Base-by-base conservation (phyloP, 345 rosid genomes). In the Anastatica hierochuntica region DNA sequence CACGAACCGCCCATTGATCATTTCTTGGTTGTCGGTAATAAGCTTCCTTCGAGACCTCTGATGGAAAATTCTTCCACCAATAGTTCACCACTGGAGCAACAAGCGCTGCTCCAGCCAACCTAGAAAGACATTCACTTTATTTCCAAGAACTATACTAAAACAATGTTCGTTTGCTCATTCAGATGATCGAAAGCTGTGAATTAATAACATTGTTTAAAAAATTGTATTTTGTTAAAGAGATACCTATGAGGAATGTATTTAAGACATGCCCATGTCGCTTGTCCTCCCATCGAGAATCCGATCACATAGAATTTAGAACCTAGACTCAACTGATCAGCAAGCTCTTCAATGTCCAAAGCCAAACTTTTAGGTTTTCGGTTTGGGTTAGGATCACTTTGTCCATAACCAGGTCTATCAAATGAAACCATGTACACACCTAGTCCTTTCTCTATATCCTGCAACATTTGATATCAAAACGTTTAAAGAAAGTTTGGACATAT, bases 161-260 rank as follows among this genome's bases (percentile, higher is more conserved):
- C n/a, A n/a, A n/a, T n/a, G n/a, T n/a, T n/a, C n/a, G n/a, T n/a
- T n/a, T n/a, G n/a, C n/a, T n/a, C n/a, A n/a, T n/a, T n/a, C n/a
- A n/a, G n/a, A n/a, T n/a, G n/a, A n/a, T n/a, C n/a, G n/a, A n/a
- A n/a, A n/a, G n/a, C n/a, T n/a, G n/a, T n/a, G n/a, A n/a, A n/a
- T n/a, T n/a, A n/a, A n/a, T n/a, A n/a, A 21, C 24, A 21, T 21
- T 21, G 24, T 21, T 21, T n/a, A n/a, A n/a, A n/a, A n/a, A n/a
- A n/a, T n/a, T n/a, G n/a, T n/a, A n/a, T n/a, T n/a, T n/a, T n/a
- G n/a, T n/a, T n/a, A n/a, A n/a, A 10, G 13, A 34, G 12, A 35
- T 68, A 79, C 90, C 82, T 80, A 47, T 80, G 82, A 71, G 84
- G 84, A 19, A 80, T 83, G 71, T 80, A 80, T 57, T 75, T 83